A percentile compares a stretch with the other conserved stretches of the same genome.
Evolutionary conservation across 805 yeast genomes (phyloP).

Genomic region (Wickerhamiella lipophila): DNA sequence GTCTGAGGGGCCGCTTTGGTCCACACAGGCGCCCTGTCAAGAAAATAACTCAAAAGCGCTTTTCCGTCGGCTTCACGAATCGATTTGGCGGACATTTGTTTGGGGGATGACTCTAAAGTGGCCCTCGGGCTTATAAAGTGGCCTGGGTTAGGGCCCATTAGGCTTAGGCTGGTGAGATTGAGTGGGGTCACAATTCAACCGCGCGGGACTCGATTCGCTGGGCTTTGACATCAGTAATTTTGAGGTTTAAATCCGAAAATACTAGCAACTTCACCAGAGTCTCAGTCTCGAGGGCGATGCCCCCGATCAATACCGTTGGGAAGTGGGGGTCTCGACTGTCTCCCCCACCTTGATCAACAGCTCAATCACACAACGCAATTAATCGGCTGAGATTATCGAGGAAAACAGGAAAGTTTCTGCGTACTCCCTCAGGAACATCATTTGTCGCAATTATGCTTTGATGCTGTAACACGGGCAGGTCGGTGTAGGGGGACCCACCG

Average conservation of each 20-base stretch:
- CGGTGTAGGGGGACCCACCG: too few species aligned
- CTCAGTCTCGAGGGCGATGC: too few species aligned
- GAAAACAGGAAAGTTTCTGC: too few species aligned
- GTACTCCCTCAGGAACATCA: too few species aligned
- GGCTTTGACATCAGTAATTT: too few species aligned
- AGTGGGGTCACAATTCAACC: neutral
- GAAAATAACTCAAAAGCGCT: slow-evolving; percentile 33
- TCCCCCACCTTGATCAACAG: neutral
- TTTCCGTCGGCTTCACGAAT: slow-evolving; percentile 38
- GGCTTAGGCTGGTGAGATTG: too few species aligned
- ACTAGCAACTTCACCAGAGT: too few species aligned
- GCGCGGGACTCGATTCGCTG: neutral
- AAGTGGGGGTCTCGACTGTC: neutral
- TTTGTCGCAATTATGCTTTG: too few species aligned
- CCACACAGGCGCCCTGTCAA: slow-evolving; percentile 32
- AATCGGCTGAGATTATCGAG: too few species aligned
- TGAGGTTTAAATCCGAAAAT: too few species aligned
- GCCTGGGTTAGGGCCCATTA: neutral
- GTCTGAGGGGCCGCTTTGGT: slow-evolving; percentile 25
- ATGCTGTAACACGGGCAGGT: too few species aligned
- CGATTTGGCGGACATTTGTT: slow-evolving; percentile 34
- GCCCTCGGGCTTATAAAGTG: neutral
- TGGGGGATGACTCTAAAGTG: neutral
- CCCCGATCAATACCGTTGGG: neutral
- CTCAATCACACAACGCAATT: slow-evolving; percentile 1